phyloP scores from a whole-genome alignment of 768 basidiomycete species.

The Tubosaeta brunneosetosa region DNA sequence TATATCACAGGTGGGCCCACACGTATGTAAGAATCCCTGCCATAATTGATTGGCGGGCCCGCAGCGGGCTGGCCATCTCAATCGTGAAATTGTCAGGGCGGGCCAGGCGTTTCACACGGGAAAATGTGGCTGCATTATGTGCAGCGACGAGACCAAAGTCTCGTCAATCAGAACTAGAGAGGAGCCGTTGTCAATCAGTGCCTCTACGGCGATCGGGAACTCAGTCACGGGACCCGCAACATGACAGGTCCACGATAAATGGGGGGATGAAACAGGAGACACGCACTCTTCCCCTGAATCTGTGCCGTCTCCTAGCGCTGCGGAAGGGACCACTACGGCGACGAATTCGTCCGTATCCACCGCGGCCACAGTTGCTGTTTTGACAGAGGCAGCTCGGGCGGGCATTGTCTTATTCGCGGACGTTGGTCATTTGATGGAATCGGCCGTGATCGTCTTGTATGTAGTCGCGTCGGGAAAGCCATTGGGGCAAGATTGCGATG shows the following conservation, averaged over 20 bases:
- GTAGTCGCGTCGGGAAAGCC: background rate
- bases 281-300: slow-evolving; percentile 10
- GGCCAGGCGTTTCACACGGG: too few relatives aligned
- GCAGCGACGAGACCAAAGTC: too few relatives aligned
- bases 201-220: slow-evolving; percentile 2
- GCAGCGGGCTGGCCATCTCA: too few relatives aligned
- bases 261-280: background rate
- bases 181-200: slow-evolving; percentile 29
- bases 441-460: background rate
- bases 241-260: slow-evolving; percentile 11
- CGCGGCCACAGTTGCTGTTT: background rate
- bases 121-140: too few relatives aligned
- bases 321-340: background rate
- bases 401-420: background rate
- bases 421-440: background rate
- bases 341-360: background rate
- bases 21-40: too few relatives aligned
- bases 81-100: too few relatives aligned
- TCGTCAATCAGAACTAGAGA: slow-evolving; percentile 27
- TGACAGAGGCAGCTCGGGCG: background rate
- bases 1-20: too few relatives aligned
- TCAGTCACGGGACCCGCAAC: background rate
- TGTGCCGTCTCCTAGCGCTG: background rate
- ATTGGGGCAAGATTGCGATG: background rate
- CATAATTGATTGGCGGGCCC: too few relatives aligned